A percentile compares a stretch with the other conserved stretches of the same genome.
These are phyloP conservation scores for Wickerhamomyces sp. DNA, from an alignment of 1,139 yeast species.

Conservation along the genomic window DNA sequence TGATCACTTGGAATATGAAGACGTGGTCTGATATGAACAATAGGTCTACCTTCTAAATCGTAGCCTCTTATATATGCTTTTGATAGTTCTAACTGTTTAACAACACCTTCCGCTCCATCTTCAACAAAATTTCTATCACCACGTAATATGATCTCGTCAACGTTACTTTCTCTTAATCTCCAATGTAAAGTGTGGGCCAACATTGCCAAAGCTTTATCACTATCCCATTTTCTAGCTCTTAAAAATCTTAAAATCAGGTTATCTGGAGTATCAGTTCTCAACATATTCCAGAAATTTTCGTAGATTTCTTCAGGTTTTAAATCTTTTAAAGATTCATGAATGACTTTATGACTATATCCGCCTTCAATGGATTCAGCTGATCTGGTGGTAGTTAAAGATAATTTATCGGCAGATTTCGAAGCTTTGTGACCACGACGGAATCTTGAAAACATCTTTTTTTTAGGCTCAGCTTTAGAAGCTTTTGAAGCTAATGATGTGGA, in stretches of 20 bases:
- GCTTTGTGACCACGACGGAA: conserved; percentile 21
- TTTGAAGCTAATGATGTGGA: conserved; percentile 20
- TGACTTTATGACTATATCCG: conserved; percentile 22
- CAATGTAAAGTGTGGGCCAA: conserved; percentile 61
- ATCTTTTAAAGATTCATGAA: conserved; percentile 34
- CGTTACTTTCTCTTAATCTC: conserved; percentile 54
- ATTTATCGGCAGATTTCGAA: conserved; percentile 9
- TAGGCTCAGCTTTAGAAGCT: conserved; percentile 16
- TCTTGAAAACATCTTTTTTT: conserved; percentile 24
- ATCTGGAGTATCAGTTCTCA: conserved; percentile 70
- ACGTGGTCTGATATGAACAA: conserved; percentile 68
- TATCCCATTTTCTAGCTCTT: conserved; percentile 72
- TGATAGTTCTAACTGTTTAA: conserved; percentile 39
- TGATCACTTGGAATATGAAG: conserved; percentile 70
- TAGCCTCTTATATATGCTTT: conserved; percentile 64
- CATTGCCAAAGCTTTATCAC: conserved; percentile 61
- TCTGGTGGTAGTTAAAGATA: conserved; percentile 22
- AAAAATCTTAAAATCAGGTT: conserved; percentile 59
- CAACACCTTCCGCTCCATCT: conserved; percentile 26
- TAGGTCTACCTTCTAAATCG: conserved; percentile 62
- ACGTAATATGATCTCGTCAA: conserved; percentile 49
- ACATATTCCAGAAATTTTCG: conserved; percentile 48
- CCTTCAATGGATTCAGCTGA: conserved; percentile 26
- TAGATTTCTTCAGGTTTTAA: conserved; percentile 40
- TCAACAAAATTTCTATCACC: conserved; percentile 50